These are phyloP conservation scores for Coprinopsis cinerea DNA, from an alignment of 768 basidiomycete genomes.

Conservation along the genomic window DNA sequence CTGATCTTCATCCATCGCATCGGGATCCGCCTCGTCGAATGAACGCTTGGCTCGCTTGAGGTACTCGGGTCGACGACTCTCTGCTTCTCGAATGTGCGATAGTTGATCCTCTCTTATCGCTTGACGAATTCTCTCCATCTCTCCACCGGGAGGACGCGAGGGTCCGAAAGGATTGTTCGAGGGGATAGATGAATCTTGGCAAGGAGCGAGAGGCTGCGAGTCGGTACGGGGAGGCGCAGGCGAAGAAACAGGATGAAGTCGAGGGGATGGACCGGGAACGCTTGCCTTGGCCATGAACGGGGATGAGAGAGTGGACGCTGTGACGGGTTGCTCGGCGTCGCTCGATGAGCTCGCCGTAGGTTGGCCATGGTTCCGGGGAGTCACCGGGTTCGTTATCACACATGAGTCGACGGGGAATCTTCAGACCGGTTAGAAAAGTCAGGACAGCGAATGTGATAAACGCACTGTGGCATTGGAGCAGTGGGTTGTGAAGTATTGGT, in stretches of 20 bases:
- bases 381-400: conserved; percentile 18
- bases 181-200: conserved; percentile 17
- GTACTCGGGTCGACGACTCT: conserved; percentile 67
- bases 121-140: conserved; percentile 55
- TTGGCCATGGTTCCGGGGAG: conserved; percentile 15
- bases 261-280: conserved; percentile 19
- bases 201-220: conserved; percentile 11
- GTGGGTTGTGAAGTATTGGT: conserved; percentile 4
- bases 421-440: background rate
- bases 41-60: conserved; percentile 53
- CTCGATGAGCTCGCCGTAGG: conserved; percentile 16
- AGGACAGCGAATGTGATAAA: background rate
- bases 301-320: conserved; percentile 35
- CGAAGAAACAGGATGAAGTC: conserved; percentile 5
- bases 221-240: conserved; percentile 16
- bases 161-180: conserved; percentile 16
- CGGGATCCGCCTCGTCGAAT: conserved; percentile 35
- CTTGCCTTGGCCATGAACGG: conserved; percentile 39
- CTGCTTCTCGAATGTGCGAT: conserved; percentile 45
- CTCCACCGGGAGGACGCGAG: conserved; percentile 35
- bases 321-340: conserved; percentile 18
- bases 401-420: conserved; percentile 13
- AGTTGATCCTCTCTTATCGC: conserved; percentile 46
- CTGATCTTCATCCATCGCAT: conserved; percentile 26
- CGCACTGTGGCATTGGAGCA: conserved; percentile 3